Evolutionary conservation across 305 asterid genomes (phyloP).

Genomic region (Striga hermonthica): DNA sequence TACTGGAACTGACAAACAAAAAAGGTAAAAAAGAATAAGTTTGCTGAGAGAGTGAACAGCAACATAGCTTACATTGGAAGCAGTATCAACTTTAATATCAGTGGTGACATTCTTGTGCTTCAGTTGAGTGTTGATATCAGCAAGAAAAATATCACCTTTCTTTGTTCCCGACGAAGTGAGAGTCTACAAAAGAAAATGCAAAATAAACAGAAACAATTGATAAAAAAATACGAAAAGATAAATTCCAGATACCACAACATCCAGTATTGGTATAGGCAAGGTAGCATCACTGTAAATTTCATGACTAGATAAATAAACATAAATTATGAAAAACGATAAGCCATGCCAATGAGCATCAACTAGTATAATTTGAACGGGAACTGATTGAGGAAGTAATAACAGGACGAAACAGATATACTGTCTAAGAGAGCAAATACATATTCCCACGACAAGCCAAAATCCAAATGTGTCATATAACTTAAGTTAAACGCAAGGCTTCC

Average conservation of each 20-base stretch:
- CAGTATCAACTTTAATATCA: conserved; percentile 57
- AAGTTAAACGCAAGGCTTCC: too few species aligned
- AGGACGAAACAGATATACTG: too few species aligned
- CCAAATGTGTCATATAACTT: too few species aligned
- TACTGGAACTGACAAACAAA: conserved; percentile 30
- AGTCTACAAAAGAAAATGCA: conserved; percentile 31
- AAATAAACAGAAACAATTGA: background rate
- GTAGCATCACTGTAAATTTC: background rate
- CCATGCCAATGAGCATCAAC: background rate
- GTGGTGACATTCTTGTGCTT: conserved; percentile 58
- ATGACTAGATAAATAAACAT: background rate
- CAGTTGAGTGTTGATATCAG: conserved; percentile 57
- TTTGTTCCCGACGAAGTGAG: conserved; percentile 52
- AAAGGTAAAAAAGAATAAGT: background rate
- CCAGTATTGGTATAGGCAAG: background rate
- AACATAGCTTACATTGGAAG: conserved; percentile 41
- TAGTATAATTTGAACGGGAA: background rate
- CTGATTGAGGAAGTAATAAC: too few species aligned
- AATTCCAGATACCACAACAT: background rate
- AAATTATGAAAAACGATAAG: background rate
- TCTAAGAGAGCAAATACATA: too few species aligned
- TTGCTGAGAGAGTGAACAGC: background rate
- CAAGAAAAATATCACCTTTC: conserved; percentile 58
- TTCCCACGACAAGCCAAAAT: too few species aligned
- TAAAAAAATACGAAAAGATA: conserved; percentile 13